These are phyloP conservation scores for Mucor velutinosus DNA, from an alignment of 371 early-diverging fungal species.

Conservation along the genomic window DNA sequence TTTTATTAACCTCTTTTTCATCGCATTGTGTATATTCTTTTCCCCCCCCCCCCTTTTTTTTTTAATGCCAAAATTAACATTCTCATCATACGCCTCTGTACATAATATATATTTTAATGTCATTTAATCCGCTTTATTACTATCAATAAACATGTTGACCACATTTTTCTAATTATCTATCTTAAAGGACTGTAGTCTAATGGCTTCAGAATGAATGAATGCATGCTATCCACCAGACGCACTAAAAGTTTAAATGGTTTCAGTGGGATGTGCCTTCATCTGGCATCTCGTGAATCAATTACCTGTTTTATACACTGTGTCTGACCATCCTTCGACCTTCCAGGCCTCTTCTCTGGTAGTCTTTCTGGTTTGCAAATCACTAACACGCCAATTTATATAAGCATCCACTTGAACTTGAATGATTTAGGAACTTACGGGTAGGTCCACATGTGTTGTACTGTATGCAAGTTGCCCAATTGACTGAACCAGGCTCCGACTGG, in stretches of 20 bases:
- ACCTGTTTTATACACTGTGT: conserved; percentile 91
- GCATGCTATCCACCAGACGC: conserved; percentile 82
- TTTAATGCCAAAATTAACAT: not conserved
- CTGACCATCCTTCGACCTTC: conserved; percentile 93
- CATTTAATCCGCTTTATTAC: conserved; percentile 1
- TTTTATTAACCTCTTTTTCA: not conserved
- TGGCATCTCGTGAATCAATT: conserved; percentile 11
- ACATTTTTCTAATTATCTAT: conserved; percentile 33
- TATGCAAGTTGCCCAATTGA: conserved; percentile 86
- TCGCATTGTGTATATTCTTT: not conserved
- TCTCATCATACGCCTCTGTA: not conserved
- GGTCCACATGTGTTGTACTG: conserved; percentile 94
- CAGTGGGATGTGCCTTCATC: not conserved
- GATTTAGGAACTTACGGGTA: conserved; percentile 82
- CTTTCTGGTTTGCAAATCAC: conserved; percentile 85
- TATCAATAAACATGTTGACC: conserved; percentile 1
- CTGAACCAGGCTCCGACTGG: conserved; percentile 97
- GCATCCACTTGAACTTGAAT: conserved; percentile 32
- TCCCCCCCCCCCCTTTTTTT: too few relatives aligned
- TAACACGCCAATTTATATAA: conserved; percentile 17
- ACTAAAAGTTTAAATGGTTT: conserved; percentile 47
- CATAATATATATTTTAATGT: conserved; percentile 1
- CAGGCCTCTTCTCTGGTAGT: conserved; percentile 88
- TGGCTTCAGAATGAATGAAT: conserved; percentile 81
- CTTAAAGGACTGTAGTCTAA: conserved; percentile 77